A percentile compares a stretch with the other conserved stretches of the same genome.
These are phyloP conservation scores for Coprinopsis strossmayeri DNA, from an alignment of 768 basidiomycete genomes.

Conservation along the genomic window DNA sequence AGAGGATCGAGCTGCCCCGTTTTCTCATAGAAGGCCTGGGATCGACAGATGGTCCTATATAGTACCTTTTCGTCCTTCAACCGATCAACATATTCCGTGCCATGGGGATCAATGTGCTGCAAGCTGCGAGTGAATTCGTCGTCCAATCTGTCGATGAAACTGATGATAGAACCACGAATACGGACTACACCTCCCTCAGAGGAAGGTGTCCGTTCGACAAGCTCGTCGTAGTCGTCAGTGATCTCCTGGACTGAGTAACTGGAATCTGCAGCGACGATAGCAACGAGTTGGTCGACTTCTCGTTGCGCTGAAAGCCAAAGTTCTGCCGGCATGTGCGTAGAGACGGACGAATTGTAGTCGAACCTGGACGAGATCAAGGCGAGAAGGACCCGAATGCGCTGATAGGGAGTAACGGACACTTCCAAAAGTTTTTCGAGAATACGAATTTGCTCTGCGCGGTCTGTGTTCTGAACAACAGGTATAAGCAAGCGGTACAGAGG, in stretches of 20 bases:
- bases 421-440: conserved; percentile 83
- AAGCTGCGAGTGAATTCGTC: conserved; percentile 97
- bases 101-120: conserved; percentile 98
- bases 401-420: conserved; percentile 83
- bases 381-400: conserved; percentile 89
- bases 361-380: conserved; percentile 92
- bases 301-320: conserved; percentile 83
- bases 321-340: conserved; percentile 87
- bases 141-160: conserved; percentile 92
- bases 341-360: conserved; percentile 88
- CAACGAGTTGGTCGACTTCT: conserved; percentile 85
- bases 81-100: conserved; percentile 97
- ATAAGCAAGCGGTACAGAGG: no score
- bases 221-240: conserved; percentile 89
- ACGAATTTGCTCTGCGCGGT: conserved; percentile 89
- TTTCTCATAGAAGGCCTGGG: conserved; percentile 87
- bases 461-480: no score
- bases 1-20: conserved; percentile 72
- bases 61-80: conserved; percentile 93
- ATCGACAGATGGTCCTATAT: conserved; percentile 89
- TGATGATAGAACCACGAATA: conserved; percentile 93
- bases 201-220: conserved; percentile 72
- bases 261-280: conserved; percentile 64
- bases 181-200: conserved; percentile 70
- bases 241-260: conserved; percentile 82